Base-by-base conservation (phyloP, 148 eudicot genomes). In the Rhododendron henanense region DNA sequence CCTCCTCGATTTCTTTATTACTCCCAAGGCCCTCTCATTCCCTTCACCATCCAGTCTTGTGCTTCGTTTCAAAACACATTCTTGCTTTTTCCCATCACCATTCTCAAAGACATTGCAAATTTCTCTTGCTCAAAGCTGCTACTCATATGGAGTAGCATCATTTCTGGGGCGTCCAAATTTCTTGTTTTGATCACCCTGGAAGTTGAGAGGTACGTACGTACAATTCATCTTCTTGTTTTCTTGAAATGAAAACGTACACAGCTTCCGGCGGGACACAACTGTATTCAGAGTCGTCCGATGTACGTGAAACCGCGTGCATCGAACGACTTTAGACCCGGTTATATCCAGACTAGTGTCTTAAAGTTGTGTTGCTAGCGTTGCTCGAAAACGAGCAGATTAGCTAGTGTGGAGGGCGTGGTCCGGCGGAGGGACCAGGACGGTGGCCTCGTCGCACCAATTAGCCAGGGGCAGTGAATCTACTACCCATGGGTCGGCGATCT, bases 1-100 rank as follows among this genome's bases (percentile, higher is more conserved):
- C 73, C 73, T n/a, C 71, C 31, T 23, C 31, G 10, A 23, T 23
- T 61, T 61, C 28, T 67, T 67, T 67, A 67, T 45, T 9, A 7
- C 37, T 84, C 59, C 79, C 76, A 45, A 65, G 44, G 73, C 88
- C 31, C 88, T 87, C 74, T 33, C 59, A 47, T 84, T 25, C 85
- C 84, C 4, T 85, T 39, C 28, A 80, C 57, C 48, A 0, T 61
- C 3, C 33, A 25, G 78, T 10, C 53, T 67, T 35, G 74, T 82
- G 44, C 16, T 81, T 81, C 69, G 44, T 28, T 83, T 77, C 85
- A 31, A 35, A 51, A 1, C 71, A 31, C 47, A 63, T 84, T 87
- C 83, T 61, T 48, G 35, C 67, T 23, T 28, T 75, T 18, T 76
- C 11, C 2, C 25, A 76, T 76, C 79, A 7, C 7, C 47, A 8